phyloP scores from a whole-genome alignment of 2,329 filamentous ascomycete genomes.

The Macrophomina pseudophaseolina region DNA sequence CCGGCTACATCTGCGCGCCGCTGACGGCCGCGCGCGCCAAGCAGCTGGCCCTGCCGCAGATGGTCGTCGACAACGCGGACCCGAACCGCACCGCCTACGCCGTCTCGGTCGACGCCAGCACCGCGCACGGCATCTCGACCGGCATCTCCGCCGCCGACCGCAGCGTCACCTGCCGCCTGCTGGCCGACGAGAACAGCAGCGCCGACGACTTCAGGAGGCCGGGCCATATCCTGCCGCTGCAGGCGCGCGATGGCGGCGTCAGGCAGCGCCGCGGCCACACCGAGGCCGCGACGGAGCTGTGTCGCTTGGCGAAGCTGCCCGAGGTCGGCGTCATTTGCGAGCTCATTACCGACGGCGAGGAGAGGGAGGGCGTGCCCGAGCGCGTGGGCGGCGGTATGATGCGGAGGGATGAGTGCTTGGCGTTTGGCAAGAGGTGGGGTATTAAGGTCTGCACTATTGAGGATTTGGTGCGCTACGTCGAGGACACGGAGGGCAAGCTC shows the following conservation, averaged over 20 bases:
- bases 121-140: slow-evolving; percentile 72
- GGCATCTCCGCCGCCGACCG: slow-evolving; percentile 91
- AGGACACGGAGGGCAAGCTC: slow-evolving; percentile 69
- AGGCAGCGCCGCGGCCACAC: slow-evolving; percentile 83
- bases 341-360: slow-evolving; percentile 83
- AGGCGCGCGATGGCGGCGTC: slow-evolving; percentile 79
- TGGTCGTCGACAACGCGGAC: slow-evolving; percentile 78
- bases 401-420: slow-evolving; percentile 83
- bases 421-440: slow-evolving; percentile 86
- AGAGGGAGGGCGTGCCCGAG: slow-evolving; percentile 70
- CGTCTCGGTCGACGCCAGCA: slow-evolving; percentile 79
- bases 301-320: slow-evolving; percentile 77
- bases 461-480: slow-evolving; percentile 79
- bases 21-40: slow-evolving; percentile 72
- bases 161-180: slow-evolving; percentile 76
- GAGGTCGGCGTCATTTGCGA: slow-evolving; percentile 87
- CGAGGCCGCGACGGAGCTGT: slow-evolving; percentile 91
- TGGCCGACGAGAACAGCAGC: slow-evolving; percentile 63
- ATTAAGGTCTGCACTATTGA: slow-evolving; percentile 96
- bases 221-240: slow-evolving; percentile 87
- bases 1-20: slow-evolving; percentile 90
- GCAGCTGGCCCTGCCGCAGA: slow-evolving; percentile 80
- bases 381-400: slow-evolving; percentile 82
- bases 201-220: slow-evolving; percentile 74
- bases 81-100: slow-evolving; percentile 93